These are phyloP conservation scores for Gyrodon lividus DNA, from an alignment of 768 basidiomycete genomes.

Conservation along the genomic window DNA sequence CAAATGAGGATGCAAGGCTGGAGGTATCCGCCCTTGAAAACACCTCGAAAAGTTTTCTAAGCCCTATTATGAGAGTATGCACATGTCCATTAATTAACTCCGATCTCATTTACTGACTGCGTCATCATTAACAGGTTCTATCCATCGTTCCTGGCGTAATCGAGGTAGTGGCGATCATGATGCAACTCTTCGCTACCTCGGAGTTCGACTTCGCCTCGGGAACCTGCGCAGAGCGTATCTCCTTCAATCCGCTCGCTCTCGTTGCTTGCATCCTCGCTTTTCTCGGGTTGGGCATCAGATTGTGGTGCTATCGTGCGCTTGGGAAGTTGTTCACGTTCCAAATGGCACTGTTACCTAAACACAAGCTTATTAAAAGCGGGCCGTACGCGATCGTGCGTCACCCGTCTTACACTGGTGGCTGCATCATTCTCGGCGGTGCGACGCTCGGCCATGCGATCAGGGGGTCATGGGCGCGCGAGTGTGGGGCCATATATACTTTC, in stretches of 20 bases:
- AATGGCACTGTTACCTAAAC: slow-evolving; percentile 17
- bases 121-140: background rate
- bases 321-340: slow-evolving; percentile 42
- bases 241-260: slow-evolving; percentile 1
- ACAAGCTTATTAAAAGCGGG: slow-evolving; percentile 14
- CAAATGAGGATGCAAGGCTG: background rate
- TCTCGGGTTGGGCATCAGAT: slow-evolving; percentile 31
- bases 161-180: background rate
- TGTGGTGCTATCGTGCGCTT: slow-evolving; percentile 37
- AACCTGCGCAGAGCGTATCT: slow-evolving; percentile 8
- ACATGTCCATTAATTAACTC: background rate
- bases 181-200: background rate
- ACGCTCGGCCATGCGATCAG: slow-evolving; percentile 7
- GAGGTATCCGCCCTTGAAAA: background rate
- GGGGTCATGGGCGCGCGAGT: slow-evolving; percentile 18
- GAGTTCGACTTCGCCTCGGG: background rate
- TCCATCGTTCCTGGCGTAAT: slow-evolving; percentile 1
- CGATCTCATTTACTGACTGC: background rate
- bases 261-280: slow-evolving; percentile 12
- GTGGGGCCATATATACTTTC: background rate
- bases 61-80: background rate
- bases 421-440: slow-evolving; percentile 3
- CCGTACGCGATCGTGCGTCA: slow-evolving; percentile 14
- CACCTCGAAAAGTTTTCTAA: background rate
- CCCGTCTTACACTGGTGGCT: slow-evolving; percentile 12